phyloP scores from a whole-genome alignment of 352 stramenopile species.

The Phytophthora pisi region DNA sequence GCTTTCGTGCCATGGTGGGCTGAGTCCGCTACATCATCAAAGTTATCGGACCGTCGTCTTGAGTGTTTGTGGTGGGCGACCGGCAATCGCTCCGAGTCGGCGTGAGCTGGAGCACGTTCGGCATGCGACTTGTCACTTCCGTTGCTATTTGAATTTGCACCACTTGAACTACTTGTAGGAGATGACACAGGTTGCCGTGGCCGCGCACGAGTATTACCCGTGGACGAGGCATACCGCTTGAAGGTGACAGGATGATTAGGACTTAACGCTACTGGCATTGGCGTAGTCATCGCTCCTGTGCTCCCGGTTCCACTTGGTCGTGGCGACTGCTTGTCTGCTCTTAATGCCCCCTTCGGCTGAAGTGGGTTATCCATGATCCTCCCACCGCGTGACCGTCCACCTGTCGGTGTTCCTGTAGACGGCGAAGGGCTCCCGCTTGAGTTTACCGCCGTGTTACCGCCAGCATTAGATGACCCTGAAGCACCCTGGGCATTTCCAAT shows the following conservation, averaged over 20 bases:
- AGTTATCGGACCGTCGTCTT: slow-evolving; percentile 55
- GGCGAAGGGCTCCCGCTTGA: slow-evolving; percentile 15
- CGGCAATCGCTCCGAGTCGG: slow-evolving; percentile 52
- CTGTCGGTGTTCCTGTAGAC: slow-evolving; percentile 39
- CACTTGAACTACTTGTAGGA: slow-evolving; percentile 19
- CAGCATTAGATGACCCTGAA: slow-evolving; percentile 8
- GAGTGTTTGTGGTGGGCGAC: slow-evolving; percentile 52
- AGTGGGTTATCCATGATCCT: slow-evolving; percentile 64
- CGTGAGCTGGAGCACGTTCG: slow-evolving; percentile 50
- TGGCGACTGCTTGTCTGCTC: slow-evolving; percentile 55
- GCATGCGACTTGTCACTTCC: slow-evolving; percentile 52
- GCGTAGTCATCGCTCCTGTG: slow-evolving; percentile 25
- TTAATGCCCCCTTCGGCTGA: slow-evolving; percentile 41
- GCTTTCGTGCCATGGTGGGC: slow-evolving; percentile 28
- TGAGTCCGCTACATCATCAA: slow-evolving; percentile 38
- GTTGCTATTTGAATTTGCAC: slow-evolving; percentile 26
- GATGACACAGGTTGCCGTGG: slow-evolving; percentile 35
- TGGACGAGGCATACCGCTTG: slow-evolving; percentile 61
- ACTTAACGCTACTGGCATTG: slow-evolving; percentile 35
- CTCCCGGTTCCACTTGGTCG: slow-evolving; percentile 31
- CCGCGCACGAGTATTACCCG: slow-evolving; percentile 41
- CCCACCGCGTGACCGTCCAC: slow-evolving; percentile 35
- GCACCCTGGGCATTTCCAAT: slow-evolving; percentile 4
- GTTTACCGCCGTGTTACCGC: slow-evolving; percentile 1
- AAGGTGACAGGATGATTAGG: slow-evolving; percentile 46